A percentile compares a stretch with the other conserved stretches of the same genome.
Evolutionary conservation across 1,284 basidiomycete genomes (phyloP).

Genomic region (Heliocybe sulcata): DNA sequence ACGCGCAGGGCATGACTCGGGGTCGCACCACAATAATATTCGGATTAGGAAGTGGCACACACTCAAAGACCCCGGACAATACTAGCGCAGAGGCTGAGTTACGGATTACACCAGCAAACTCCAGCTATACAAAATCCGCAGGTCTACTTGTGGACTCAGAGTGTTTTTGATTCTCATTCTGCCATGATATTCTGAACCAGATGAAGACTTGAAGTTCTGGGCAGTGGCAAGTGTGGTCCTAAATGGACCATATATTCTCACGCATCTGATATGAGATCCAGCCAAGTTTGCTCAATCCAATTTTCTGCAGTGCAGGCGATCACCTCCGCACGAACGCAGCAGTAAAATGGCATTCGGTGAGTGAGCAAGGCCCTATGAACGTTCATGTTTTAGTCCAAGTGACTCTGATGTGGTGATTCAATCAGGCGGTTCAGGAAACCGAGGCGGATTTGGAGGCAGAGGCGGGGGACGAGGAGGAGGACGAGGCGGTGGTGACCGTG

Average conservation of each 20-base stretch:
- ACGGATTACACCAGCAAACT: not conserved
- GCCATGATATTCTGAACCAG: too few relatives aligned
- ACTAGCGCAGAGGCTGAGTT: not conserved
- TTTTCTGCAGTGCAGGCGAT: too few relatives aligned
- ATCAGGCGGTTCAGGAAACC: conserved; percentile 27
- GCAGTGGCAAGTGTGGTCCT: not conserved
- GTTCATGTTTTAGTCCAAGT: not conserved
- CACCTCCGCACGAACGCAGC: not conserved
- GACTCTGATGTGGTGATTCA: not conserved
- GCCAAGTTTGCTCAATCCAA: not conserved
- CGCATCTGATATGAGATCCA: not conserved
- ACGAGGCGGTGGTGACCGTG: conserved; percentile 18
- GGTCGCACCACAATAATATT: too few relatives aligned
- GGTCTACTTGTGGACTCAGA: too few relatives aligned
- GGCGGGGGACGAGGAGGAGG: conserved; percentile 21
- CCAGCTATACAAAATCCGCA: too few relatives aligned
- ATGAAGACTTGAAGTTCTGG: too few relatives aligned
- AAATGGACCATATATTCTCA: not conserved
- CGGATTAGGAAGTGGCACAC: not conserved
- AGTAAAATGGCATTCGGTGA: conserved; percentile 25
- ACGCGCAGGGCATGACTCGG: too few relatives aligned
- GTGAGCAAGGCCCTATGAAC: conserved; percentile 3
- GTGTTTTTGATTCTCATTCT: too few relatives aligned
- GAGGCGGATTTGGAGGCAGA: conserved; percentile 27
- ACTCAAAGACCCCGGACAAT: not conserved